Conservation (phyloP, 192 early-diverging fungal genomes). For the Diversispora epigaea region DNA sequence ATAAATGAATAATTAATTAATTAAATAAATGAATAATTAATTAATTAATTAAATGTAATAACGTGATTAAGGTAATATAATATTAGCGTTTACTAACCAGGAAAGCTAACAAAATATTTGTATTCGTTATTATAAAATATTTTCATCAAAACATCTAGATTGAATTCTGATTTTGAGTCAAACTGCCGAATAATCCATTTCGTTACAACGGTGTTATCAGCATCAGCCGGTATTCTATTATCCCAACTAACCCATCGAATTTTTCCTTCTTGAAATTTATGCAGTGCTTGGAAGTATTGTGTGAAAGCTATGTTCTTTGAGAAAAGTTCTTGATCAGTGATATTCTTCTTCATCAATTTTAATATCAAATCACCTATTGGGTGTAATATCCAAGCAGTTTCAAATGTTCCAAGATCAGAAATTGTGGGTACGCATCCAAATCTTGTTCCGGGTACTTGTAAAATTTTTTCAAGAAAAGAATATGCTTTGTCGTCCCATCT, state of each 20-base stretch:
- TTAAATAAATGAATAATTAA: too few relatives aligned
- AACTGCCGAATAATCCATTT: conserved; percentile 16
- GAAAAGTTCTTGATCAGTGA: background rate
- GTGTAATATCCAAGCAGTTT: conserved; percentile 16
- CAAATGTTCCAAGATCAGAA: conserved; percentile 23
- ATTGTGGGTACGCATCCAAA: conserved; percentile 8
- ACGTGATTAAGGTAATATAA: background rate
- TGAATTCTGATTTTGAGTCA: background rate
- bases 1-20: too few relatives aligned
- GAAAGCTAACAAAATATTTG: conserved; percentile 12
- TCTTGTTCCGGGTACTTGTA: background rate
- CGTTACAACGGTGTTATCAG: background rate
- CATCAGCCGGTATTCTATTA: conserved; percentile 23
- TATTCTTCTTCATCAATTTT: background rate
- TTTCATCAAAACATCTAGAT: background rate
- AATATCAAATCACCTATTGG: background rate
- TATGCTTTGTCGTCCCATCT: conserved; percentile 24
- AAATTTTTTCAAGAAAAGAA: conserved; percentile 16
- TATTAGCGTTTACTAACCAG: background rate
- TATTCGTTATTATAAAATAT: conserved; percentile 27
- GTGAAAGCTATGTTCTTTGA: background rate
- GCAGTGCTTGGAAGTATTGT: background rate
- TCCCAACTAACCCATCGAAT: conserved; percentile 22
- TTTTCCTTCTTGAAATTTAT: background rate
- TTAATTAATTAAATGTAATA: too few relatives aligned